Percentiles rank a stretch among this genome's conserved stretches.
Conservation (phyloP, 805 yeast genomes). For the Zygotorulaspora sp. region DNA sequence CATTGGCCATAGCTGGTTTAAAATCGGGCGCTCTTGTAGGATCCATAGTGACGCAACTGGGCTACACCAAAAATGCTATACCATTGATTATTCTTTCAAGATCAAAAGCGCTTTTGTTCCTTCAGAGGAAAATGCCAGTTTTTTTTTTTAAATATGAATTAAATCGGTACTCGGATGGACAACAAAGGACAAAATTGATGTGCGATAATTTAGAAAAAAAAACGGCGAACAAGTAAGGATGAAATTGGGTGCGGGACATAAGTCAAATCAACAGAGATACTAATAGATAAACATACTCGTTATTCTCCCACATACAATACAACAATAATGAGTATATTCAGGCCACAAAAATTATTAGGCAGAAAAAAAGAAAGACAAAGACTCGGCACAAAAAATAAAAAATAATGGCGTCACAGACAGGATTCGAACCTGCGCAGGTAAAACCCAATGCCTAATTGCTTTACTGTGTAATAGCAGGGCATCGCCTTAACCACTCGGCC, state of each 20-base stretch:
- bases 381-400: slow-evolving; percentile 28
- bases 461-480: slow-evolving; percentile 62
- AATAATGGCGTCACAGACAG: slow-evolving; percentile 90
- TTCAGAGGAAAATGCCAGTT: not conserved
- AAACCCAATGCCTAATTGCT: slow-evolving; percentile 78
- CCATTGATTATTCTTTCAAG: not conserved
- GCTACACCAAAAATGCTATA: not conserved
- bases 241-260: not conserved
- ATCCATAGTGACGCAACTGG: slow-evolving; percentile 57
- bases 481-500: slow-evolving; percentile 95
- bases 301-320: not conserved
- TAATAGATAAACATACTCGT: not conserved
- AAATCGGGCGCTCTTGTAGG: slow-evolving; percentile 91
- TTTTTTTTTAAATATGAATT: not conserved
- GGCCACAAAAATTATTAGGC: not conserved
- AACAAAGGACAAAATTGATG: not conserved
- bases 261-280: slow-evolving; percentile 1
- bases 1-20: slow-evolving; percentile 73
- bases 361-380: not conserved
- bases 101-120: not conserved
- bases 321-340: not conserved
- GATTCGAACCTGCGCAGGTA: slow-evolving; percentile 99
- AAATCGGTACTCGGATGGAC: slow-evolving; percentile 1
- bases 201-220: slow-evolving; percentile 1
- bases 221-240: not conserved